A percentile compares a stretch with the other conserved stretches of the same genome.
Evolutionary conservation across 805 yeast species (phyloP).

Genomic region (Jamesozyma piceae): DNA sequence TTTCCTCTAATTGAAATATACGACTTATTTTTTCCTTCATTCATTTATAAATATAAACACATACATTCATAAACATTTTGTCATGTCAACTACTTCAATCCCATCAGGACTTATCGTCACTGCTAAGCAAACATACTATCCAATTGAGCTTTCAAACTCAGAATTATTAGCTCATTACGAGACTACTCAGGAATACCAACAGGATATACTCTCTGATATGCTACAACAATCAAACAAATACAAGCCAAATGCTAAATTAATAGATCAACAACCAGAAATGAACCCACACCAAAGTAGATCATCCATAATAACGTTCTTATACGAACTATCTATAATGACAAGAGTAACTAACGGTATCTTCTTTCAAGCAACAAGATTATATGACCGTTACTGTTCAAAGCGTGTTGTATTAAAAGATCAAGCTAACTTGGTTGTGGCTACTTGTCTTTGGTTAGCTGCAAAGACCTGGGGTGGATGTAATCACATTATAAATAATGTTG

Average conservation of each 20-base stretch:
- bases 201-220: slow-evolving; percentile 38
- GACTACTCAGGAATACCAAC: slow-evolving; percentile 42
- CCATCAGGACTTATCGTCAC: slow-evolving; percentile 30
- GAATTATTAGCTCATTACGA: slow-evolving; percentile 42
- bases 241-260: slow-evolving; percentile 52
- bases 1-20: not conserved
- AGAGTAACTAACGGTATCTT: slow-evolving; percentile 59
- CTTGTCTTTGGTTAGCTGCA: slow-evolving; percentile 88
- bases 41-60: not conserved
- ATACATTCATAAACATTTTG: no score
- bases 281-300: slow-evolving; percentile 58
- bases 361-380: slow-evolving; percentile 60
- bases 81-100: not conserved
- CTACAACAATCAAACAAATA: slow-evolving; percentile 31
- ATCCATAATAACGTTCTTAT: slow-evolving; percentile 67
- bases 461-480: slow-evolving; percentile 72
- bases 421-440: slow-evolving; percentile 81
- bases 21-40: not conserved
- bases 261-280: slow-evolving; percentile 82
- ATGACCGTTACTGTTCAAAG: slow-evolving; percentile 86
- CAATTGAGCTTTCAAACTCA: slow-evolving; percentile 39
- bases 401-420: slow-evolving; percentile 79
- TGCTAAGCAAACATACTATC: slow-evolving; percentile 42
- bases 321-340: slow-evolving; percentile 59
- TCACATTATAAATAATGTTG: slow-evolving; percentile 47